Evolutionary conservation across 2,329 filamentous ascomycete species (phyloP), one percentile per base, ranked within the genome.

Genomic region (Coniochaeta hoffmannii): DNA sequence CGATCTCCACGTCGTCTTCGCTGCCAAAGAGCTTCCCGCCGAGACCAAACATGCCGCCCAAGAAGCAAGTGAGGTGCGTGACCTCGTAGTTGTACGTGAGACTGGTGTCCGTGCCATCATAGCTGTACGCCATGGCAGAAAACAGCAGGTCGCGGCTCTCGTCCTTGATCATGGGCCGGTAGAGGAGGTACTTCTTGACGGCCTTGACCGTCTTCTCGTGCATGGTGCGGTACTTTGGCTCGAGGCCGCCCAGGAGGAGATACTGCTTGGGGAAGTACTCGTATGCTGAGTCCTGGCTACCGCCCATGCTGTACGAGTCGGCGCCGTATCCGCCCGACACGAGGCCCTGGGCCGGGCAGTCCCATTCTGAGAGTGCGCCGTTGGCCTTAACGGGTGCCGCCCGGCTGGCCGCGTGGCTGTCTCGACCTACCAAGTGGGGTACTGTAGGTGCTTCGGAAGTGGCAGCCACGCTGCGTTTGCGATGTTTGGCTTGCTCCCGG

Each of bases 111-210:
- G 66, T 73, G 2, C 75, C 69, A 14, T 76, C 76, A 1, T 63
- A 67, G 10, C 79, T 76, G 50, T 66, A 73, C n/a, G 82, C 68
- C 61, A 83, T 84, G 24, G 87, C 87, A 0, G 88, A 82, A 58
- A 94, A 83, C 2, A 94, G 77, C n/a, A 94, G 81, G 57, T 93
- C 82, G 53, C 81, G 81, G 28, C 28, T 51, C 54, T 81, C 74
- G 30, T 81, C 79, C 7, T 83, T 80, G 19, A 84, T 80, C 82
- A 94, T 87, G 0, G 91, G 90, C 5, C 87, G 81, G 71, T 83
- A 96, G 56, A 96, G 81, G 10, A 96, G 77, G 68, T 88, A 80
- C 60, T 90, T 78, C 61, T 88, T 87, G 34, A 87, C 82, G 0
- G 83, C 83, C 5, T 86, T 81, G 30, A 86, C 80, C 4, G 84